Conservation (phyloP, 495 filamentous ascomycete species). For the Platismatia glauca region DNA sequence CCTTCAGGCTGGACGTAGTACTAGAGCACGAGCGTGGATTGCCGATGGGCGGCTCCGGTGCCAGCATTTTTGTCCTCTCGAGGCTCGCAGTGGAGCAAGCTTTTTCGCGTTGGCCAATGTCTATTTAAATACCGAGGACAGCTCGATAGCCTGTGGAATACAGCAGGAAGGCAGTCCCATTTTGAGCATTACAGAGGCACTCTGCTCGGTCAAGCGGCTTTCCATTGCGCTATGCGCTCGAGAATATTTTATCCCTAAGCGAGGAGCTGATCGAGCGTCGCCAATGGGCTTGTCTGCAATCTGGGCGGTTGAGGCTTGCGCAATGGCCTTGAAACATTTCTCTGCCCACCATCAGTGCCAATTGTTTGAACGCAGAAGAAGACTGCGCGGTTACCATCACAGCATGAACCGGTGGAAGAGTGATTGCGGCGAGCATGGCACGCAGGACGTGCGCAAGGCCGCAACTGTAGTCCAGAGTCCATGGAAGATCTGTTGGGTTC, state of each 20-base stretch:
- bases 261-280: background rate
- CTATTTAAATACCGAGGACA: background rate
- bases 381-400: background rate
- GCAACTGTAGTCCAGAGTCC: background rate
- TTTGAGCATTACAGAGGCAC: slow-evolving; percentile 2
- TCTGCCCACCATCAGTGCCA: background rate
- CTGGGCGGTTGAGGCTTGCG: background rate
- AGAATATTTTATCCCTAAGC: background rate
- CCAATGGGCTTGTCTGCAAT: background rate
- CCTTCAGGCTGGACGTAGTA: background rate
- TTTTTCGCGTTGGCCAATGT: background rate
- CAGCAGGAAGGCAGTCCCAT: slow-evolving; percentile 5
- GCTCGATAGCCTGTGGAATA: background rate
- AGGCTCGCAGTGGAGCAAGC: background rate
- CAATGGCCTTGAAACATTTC: background rate
- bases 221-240: slow-evolving; percentile 4
- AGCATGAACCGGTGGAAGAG: slow-evolving; percentile 5
- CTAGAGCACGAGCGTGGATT: background rate
- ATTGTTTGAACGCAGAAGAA: too few relatives aligned
- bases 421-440: background rate
- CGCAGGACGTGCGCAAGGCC: background rate
- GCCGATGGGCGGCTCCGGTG: background rate
- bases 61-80: background rate
- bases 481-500: too few relatives aligned
- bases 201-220: slow-evolving; percentile 5